Conservation (phyloP, 202 grass and related monocot genomes). For the Setaria viridis region DNA sequence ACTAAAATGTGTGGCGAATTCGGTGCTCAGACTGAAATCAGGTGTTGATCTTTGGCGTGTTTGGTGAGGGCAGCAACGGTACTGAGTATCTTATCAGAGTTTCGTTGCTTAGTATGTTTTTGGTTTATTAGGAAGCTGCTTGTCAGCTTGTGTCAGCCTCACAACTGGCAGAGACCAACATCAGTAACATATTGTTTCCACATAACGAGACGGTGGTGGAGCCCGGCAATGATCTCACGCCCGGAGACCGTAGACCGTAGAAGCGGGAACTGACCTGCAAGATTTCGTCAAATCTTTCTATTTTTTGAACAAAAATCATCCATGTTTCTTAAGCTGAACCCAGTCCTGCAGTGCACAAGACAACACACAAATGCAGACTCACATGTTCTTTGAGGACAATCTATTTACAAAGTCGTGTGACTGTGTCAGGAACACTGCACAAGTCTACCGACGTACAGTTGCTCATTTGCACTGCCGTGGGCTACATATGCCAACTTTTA, state of each 20-base stretch:
- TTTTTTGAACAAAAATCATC: neutral
- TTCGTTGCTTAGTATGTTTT: neutral
- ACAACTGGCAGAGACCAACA: neutral
- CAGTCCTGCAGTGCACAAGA: too few relatives aligned
- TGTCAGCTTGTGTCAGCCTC: slow-evolving; percentile 7
- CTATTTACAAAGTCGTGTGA: slow-evolving; percentile 45
- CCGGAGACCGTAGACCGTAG: neutral
- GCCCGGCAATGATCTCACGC: neutral
- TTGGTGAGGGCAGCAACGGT: slow-evolving; percentile 28
- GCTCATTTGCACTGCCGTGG: slow-evolving; percentile 25
- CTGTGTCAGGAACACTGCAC: neutral
- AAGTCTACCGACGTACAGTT: slow-evolving; percentile 34
- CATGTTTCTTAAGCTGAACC: neutral
- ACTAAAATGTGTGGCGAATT: neutral
- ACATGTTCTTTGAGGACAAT: neutral
- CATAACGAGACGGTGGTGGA: neutral
- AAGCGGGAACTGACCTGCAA: neutral
- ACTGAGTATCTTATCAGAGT: neutral
- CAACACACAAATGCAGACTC: neutral
- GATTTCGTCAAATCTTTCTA: neutral
- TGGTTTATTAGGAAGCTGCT: neutral
- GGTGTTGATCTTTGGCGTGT: neutral
- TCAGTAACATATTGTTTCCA: neutral
- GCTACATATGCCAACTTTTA: slow-evolving; percentile 19
- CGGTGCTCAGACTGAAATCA: slow-evolving; percentile 16